These are phyloP conservation scores for Lupinus albus DNA, from an alignment of 306 rosid genomes.

Conservation along the genomic window DNA sequence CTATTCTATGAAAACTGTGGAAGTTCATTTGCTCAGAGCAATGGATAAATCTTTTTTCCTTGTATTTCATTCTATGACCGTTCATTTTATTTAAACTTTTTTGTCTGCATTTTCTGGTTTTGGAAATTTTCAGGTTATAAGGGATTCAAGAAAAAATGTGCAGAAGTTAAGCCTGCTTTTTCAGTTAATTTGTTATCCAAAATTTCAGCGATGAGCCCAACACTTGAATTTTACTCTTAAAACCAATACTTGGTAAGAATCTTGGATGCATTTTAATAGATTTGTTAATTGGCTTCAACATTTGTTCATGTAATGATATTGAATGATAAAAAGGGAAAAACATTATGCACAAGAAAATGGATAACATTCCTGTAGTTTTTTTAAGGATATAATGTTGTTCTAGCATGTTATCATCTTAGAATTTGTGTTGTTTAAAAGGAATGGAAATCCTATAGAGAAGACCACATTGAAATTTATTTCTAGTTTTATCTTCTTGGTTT, in stretches of 20 bases:
- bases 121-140: constrained; percentile 56
- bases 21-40: constrained; percentile 43
- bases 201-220: constrained; percentile 46
- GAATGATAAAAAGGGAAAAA: neutral
- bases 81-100: neutral
- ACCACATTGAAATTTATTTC: neutral
- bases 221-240: constrained; percentile 42
- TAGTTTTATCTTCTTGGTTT: neutral
- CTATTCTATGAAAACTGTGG: constrained; percentile 19
- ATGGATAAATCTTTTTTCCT: constrained; percentile 35
- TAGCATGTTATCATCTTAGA: neutral
- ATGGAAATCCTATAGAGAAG: neutral
- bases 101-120: constrained; percentile 24
- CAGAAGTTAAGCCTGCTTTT: constrained; percentile 44
- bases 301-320: constrained; percentile 5
- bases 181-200: constrained; percentile 39
- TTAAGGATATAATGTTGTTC: constrained; percentile 2
- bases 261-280: neutral
- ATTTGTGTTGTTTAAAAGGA: neutral
- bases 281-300: neutral
- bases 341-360: no score
- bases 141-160: constrained; percentile 60
- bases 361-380: no score
- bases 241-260: constrained; percentile 49
- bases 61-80: neutral